Base-by-base conservation (phyloP, 2,329 filamentous ascomycete genomes). In the Exophiala viscosa region DNA sequence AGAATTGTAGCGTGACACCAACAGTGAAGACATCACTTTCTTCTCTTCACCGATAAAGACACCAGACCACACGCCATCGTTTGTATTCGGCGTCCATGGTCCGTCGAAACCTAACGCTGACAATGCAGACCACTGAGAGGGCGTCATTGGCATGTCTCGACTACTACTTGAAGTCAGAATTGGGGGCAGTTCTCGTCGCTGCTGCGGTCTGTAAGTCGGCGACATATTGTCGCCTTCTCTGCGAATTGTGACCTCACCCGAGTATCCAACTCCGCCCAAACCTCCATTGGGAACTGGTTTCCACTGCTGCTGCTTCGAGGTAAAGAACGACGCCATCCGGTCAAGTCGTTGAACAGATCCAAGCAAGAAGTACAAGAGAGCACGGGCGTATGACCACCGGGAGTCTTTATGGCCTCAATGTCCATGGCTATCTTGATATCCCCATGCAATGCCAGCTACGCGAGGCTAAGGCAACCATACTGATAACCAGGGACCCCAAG, bases 71-170 rank as follows among this genome's bases (percentile, higher is more conserved):
- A 20, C 10, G 11, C 44, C 23, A 28, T 58, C 52, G 13, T 49
- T 46, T 23, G 55, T 58, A 36, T 49, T 58, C 17, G 55, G 55
- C 31, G 55, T 58, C 48, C 48, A 55, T 18, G 41, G 49, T 7
- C 51, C 42, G 6, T 31, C 48, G 28, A 39, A 36, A 3, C 49
- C 55, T 6, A 47, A 17, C 5, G 33, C 40, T 14, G 48, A 48
- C 11, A 14, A n/a, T 47, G 33, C 45, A 15, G 44, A 46, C 33
- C 36, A 17, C 41, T 48, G 45, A 35, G 40, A 20, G 11, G 48
- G 13, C 34, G 41, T 41, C 14, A 23, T 35, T n/a, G 43, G 10
- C n/a, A 35, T 15, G 17, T 31, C 33, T 36, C 34, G 35, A 32
- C 11, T 10, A 35, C 35, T 33, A 20, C 45, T 42, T n/a, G 44